Evolutionary conservation across 495 filamentous ascomycete genomes (phyloP), one percentile per base, ranked within the genome.

Genomic region (Extremus antarcticus): DNA sequence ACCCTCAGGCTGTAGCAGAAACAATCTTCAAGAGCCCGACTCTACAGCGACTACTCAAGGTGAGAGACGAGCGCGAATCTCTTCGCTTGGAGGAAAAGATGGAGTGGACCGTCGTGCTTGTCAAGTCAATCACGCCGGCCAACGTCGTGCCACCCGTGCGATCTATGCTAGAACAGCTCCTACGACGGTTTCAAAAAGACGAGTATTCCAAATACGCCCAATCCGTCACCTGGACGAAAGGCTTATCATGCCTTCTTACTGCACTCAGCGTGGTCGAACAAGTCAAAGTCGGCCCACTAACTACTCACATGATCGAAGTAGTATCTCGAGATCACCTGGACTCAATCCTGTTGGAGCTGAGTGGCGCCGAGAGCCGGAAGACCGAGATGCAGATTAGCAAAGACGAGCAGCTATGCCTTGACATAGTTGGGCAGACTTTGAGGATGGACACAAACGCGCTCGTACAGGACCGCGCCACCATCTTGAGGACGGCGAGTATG

Each of bases 371-470:
- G 43, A 62, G 58, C 43, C 58, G 58, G 51, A 24, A 47, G n/a
- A 46, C 17, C 16, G 55, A 58, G 22, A 49, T 49, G 46, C 22
- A 41, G 7, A 51, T 63, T 22, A 51, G 78, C 43, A 59, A 67
- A 59, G 47, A 43, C 56, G 50, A 61, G 47, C 51, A 62, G 55
- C 43, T 64, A 3, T 50, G 51, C 17, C 72, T 86, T 64, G 74
- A 80, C 41, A 82, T 91, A 45, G 78, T 92, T 20, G 78, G 78
- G 53, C 77, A 80, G 43, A 83, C 85, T 3, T 72, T 96, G 21
- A 76, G 78, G 1, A 71, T 95, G 16, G 90, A 95, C 66, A 83
- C 85, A 45, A 82, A 82, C 54, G 84, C 82, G 3, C 75, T 90
- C 0, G 78, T 76, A 43, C 80, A 80, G 55, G 86, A 91, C 61